Conservation (phyloP, 257 asterid species). For the Gentiana dahurica region DNA sequence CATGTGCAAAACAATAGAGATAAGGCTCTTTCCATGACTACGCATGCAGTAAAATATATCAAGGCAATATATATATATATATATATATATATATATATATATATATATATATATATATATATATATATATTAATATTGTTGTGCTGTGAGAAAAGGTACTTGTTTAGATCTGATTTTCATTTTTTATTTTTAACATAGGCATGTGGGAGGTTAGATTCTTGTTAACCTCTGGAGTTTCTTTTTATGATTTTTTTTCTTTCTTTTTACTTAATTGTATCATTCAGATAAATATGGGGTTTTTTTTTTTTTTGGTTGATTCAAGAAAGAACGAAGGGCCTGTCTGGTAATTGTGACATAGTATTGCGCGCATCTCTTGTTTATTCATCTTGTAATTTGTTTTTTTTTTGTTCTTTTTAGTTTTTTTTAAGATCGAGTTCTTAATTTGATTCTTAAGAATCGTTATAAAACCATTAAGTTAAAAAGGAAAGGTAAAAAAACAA, state of each 20-base stretch:
- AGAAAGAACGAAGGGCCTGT: conserved; percentile 4
- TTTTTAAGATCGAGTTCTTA: too few species aligned
- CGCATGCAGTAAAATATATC: too few species aligned
- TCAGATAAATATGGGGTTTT: neutral
- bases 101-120: too few species aligned
- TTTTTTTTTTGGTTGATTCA: neutral
- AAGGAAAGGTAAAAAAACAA: too few species aligned
- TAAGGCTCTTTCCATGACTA: too few species aligned
- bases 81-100: too few species aligned
- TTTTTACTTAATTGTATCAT: neutral
- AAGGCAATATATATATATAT: too few species aligned
- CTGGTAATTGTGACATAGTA: neutral
- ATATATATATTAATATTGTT: too few species aligned
- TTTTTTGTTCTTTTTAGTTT: neutral
- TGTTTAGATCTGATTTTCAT: neutral
- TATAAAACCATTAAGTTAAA: too few species aligned
- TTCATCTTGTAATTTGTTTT: neutral
- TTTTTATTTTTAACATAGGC: conserved; percentile 1
- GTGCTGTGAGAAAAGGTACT: too few species aligned
- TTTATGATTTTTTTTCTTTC: neutral
- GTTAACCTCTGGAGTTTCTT: conserved; percentile 9
- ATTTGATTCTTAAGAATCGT: too few species aligned
- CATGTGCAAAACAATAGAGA: too few species aligned
- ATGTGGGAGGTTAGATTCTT: conserved; percentile 11
- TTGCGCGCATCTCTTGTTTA: neutral